phyloP scores from a whole-genome alignment of 1,284 basidiomycete species.

The Cutaneotrichosporon mucoides region DNA sequence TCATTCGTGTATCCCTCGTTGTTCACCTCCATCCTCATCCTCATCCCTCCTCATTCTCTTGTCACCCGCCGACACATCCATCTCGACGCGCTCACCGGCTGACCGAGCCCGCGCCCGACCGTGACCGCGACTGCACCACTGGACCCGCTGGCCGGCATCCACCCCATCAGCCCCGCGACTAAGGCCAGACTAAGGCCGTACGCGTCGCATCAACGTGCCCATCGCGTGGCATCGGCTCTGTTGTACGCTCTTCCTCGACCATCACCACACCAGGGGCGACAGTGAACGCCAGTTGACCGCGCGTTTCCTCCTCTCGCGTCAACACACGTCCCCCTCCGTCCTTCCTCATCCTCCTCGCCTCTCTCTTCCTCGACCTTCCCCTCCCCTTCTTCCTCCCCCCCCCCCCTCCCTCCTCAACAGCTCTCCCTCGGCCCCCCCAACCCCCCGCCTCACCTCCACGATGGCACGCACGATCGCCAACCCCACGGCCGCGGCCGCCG shows the following conservation, averaged over 20 bases:
- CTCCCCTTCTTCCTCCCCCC: too few species aligned
- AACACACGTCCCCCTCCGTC: too few species aligned
- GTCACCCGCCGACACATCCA: neutral
- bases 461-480: slow-evolving; percentile 17
- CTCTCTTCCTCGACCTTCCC: too few species aligned
- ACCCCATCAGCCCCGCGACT: neutral
- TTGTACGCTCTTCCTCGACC: too few species aligned
- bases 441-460: neutral
- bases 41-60: neutral
- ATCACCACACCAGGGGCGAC: too few species aligned
- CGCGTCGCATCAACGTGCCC: neutral
- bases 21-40: neutral
- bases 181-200: neutral
- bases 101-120: neutral
- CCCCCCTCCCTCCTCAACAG: too few species aligned
- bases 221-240: too few species aligned
- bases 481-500: neutral
- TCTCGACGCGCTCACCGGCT: neutral
- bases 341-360: too few species aligned
- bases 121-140: too few species aligned
- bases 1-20: neutral
- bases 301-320: too few species aligned
- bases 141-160: neutral
- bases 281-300: too few species aligned
- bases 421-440: neutral